These are phyloP conservation scores for Lecanosticta acicola DNA, from an alignment of 2,329 filamentous ascomycete species.

Conservation along the genomic window DNA sequence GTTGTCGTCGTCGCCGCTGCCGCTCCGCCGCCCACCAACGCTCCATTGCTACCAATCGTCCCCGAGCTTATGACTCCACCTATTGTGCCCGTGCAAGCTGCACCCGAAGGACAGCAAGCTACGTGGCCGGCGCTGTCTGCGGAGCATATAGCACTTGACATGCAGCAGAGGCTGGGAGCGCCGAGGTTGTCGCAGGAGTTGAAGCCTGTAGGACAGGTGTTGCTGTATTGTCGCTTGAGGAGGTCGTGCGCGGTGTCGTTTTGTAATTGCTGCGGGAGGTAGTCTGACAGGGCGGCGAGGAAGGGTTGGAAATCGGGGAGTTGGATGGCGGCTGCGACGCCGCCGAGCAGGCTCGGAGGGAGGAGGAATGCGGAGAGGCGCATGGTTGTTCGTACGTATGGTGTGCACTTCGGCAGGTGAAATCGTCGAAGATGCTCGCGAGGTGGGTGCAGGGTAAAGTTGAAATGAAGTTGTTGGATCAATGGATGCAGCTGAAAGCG, in stretches of 20 bases:
- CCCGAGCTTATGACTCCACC: constrained; percentile 32
- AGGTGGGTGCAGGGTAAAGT: neutral
- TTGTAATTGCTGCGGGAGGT: constrained; percentile 14
- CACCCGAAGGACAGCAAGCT: constrained; percentile 56
- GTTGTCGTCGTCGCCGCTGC: constrained; percentile 16
- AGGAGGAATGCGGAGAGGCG: constrained; percentile 13
- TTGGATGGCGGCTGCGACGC: constrained; percentile 20
- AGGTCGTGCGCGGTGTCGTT: constrained; percentile 24
- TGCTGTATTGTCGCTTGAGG: constrained; percentile 32
- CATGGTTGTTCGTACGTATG: constrained; percentile 7
- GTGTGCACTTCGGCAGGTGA: neutral
- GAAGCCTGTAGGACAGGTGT: constrained; percentile 49
- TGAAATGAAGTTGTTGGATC: neutral
- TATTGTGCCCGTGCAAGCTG: constrained; percentile 54
- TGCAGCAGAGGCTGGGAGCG: constrained; percentile 53
- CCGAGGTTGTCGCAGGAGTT: constrained; percentile 49
- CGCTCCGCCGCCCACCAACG: constrained; percentile 21
- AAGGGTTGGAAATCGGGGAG: constrained; percentile 27
- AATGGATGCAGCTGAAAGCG: neutral
- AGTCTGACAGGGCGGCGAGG: constrained; percentile 24
- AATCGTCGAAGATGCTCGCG: neutral
- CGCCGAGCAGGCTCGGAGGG: constrained; percentile 14
- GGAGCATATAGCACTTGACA: constrained; percentile 48
- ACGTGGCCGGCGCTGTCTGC: constrained; percentile 53
- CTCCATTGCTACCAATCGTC: constrained; percentile 25